Evolutionary conservation across 768 basidiomycete genomes (phyloP).

Genomic region (Clitopilus passeckerianus): DNA sequence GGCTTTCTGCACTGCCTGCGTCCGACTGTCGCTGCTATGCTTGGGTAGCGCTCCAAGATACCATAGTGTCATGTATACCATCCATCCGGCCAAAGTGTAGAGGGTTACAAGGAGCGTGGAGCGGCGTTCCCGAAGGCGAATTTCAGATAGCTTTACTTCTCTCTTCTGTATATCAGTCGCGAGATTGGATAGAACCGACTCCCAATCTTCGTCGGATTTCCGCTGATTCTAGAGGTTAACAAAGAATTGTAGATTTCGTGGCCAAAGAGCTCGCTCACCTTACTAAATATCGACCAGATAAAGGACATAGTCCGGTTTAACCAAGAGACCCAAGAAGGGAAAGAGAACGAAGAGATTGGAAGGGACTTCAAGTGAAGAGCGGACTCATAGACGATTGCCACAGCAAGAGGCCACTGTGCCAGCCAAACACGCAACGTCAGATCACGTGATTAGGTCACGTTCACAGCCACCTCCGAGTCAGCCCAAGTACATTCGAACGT

Average conservation of each 20-base stretch:
- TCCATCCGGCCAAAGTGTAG: slow-evolving; percentile 74
- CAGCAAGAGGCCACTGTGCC: neutral
- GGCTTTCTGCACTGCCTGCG: slow-evolving; percentile 31
- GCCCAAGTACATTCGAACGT: too few relatives aligned
- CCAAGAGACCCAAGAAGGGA: neutral
- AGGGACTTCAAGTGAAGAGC: neutral
- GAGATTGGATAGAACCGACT: slow-evolving; percentile 63
- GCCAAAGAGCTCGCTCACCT: slow-evolving; percentile 12
- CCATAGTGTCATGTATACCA: slow-evolving; percentile 69
- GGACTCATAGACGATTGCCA: neutral
- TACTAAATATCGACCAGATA: slow-evolving; percentile 23
- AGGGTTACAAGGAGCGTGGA: slow-evolving; percentile 73
- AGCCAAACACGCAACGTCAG: slow-evolving; percentile 1
- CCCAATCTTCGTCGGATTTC: slow-evolving; percentile 70
- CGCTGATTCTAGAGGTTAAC: slow-evolving; percentile 12
- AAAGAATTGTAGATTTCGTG: neutral
- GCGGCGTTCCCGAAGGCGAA: slow-evolving; percentile 80
- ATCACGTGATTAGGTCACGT: neutral
- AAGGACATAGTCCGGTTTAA: slow-evolving; percentile 16
- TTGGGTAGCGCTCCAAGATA: slow-evolving; percentile 55
- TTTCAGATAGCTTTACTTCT: slow-evolving; percentile 71
- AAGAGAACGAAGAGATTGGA: neutral
- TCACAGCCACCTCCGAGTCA: neutral
- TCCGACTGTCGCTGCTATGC: slow-evolving; percentile 22
- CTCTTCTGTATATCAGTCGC: slow-evolving; percentile 68